Evolutionary conservation across 305 asterid species (phyloP).

Genomic region (Nicotiana rustica): DNA sequence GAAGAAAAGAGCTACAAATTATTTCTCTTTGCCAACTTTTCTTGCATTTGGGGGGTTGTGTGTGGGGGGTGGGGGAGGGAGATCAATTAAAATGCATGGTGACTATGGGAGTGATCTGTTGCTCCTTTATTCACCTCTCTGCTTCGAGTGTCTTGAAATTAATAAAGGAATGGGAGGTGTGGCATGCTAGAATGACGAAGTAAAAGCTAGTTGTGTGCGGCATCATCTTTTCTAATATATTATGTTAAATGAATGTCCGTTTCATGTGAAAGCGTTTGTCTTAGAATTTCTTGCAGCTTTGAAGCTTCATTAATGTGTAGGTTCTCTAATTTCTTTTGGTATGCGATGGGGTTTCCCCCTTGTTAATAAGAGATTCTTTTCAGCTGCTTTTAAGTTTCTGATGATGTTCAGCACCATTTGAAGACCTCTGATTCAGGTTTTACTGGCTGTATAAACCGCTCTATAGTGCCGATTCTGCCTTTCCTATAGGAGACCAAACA

Average conservation of each 20-base stretch:
- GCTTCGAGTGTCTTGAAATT: background rate
- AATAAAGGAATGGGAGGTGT: background rate
- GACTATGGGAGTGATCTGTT: background rate
- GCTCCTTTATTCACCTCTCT: background rate
- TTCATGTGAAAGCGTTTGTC: background rate
- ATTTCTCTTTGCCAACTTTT: conserved; percentile 33
- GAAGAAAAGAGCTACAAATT: conserved; percentile 61
- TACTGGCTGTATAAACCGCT: background rate
- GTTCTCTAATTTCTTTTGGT: too few relatives aligned
- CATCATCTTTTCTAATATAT: background rate
- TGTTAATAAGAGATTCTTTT: background rate
- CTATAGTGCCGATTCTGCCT: conserved; percentile 1
- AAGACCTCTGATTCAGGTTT: background rate
- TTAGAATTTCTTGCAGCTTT: background rate
- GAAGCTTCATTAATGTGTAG: background rate
- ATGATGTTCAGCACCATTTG: background rate
- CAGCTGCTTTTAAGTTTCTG: background rate
- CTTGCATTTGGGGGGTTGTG: background rate
- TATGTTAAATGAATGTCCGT: background rate
- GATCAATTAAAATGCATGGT: background rate
- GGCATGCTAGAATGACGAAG: background rate
- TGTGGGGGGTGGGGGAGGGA: background rate
- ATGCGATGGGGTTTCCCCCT: too few relatives aligned
- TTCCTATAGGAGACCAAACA: conserved; percentile 48
- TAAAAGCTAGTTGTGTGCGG: background rate